Conservation (phyloP, 306 rosid genomes). For the Neltuma alba region DNA sequence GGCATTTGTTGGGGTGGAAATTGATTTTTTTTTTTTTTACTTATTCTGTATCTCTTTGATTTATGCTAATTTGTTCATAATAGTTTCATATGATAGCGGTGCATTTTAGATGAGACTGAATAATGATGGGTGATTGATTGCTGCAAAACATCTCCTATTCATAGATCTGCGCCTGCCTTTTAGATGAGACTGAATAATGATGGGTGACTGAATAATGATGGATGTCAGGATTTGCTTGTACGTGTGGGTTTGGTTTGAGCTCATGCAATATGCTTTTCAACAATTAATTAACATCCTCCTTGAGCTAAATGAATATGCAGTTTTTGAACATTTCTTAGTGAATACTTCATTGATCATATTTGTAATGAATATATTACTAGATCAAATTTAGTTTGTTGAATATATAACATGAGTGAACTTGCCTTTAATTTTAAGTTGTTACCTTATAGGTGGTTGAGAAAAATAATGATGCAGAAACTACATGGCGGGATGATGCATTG, state of each 20-base stretch:
- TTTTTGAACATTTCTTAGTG: background rate
- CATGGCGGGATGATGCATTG: constrained; percentile 81
- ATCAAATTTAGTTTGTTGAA: background rate
- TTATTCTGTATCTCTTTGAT: background rate
- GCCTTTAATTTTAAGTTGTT: constrained; percentile 19
- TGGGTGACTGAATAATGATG: background rate
- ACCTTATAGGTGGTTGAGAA: constrained; percentile 84
- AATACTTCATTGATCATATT: background rate
- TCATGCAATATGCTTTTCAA: background rate
- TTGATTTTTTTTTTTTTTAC: background rate
- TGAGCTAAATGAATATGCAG: background rate
- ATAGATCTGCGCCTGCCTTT: no score
- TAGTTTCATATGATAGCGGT: background rate
- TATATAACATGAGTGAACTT: constrained; percentile 11
- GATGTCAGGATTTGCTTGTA: background rate
- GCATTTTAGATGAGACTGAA: background rate
- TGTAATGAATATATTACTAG: background rate
- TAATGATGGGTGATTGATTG: background rate
- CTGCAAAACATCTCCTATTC: no score
- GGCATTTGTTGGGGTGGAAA: background rate
- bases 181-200: background rate
- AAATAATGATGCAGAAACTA: constrained; percentile 74
- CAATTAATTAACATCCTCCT: background rate
- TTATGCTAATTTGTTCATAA: background rate
- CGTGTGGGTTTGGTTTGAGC: background rate